A percentile compares a stretch with the other conserved stretches of the same genome.
phyloP scores from a whole-genome alignment of 169 alveolate genomes.

The Plasmodium knowlesi region DNA sequence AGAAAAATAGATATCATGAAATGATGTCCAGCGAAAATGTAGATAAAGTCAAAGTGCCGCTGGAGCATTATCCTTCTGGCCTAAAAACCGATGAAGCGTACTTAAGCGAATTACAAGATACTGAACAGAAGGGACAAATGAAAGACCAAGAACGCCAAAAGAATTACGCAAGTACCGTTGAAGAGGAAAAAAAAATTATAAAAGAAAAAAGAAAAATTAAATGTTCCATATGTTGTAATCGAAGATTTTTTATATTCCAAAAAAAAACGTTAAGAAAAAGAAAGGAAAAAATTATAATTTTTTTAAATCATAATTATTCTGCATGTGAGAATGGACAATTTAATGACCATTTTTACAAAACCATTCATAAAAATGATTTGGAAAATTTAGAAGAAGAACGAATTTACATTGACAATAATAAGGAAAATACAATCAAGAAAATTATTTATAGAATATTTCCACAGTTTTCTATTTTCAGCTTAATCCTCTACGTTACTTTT shows the following conservation, averaged over 20 bases:
- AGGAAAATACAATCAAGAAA: slow-evolving; percentile 56
- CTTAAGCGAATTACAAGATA: not conserved
- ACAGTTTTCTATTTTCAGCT: slow-evolving; percentile 69
- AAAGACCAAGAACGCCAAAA: slow-evolving; percentile 16
- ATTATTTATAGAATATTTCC: slow-evolving; percentile 68
- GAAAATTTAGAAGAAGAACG: slow-evolving; percentile 69
- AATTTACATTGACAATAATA: slow-evolving; percentile 31
- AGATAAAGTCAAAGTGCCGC: slow-evolving; percentile 11
- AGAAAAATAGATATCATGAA: slow-evolving; percentile 28
- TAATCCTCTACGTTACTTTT: slow-evolving; percentile 64
- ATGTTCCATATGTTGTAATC: not conserved
- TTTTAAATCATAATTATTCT: slow-evolving; percentile 55
- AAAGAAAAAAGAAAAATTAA: slow-evolving; percentile 17
- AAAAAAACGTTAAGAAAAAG: slow-evolving; percentile 41
- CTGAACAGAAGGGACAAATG: not conserved
- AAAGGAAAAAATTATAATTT: slow-evolving; percentile 74
- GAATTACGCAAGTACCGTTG: slow-evolving; percentile 18
- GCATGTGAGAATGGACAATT: slow-evolving; percentile 58
- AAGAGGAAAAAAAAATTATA: slow-evolving; percentile 22
- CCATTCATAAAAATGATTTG: slow-evolving; percentile 64
- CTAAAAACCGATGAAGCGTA: not conserved
- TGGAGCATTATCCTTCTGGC: not conserved
- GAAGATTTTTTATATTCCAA: slow-evolving; percentile 30
- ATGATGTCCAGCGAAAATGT: slow-evolving; percentile 17
- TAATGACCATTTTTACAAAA: slow-evolving; percentile 75